Percentiles rank a stretch among this genome's conserved stretches.
These are phyloP conservation scores for Shiraia bambusicola DNA, from an alignment of 2,329 filamentous ascomycete genomes.

Conservation along the genomic window DNA sequence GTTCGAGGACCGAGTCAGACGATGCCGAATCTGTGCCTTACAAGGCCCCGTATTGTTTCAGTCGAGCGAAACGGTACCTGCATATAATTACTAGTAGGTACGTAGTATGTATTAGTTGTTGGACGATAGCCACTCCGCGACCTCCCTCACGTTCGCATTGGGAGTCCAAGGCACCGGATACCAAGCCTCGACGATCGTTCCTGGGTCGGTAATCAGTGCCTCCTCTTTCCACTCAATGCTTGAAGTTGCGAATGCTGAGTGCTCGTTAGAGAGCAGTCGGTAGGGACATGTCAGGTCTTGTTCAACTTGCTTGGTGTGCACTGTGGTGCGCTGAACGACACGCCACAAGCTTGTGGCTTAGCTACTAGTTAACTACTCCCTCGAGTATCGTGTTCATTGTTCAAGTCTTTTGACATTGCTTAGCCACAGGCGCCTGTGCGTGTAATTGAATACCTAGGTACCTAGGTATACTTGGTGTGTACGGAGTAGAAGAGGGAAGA, in stretches of 20 bases:
- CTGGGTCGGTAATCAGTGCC: slow-evolving; percentile 43
- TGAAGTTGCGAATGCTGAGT: slow-evolving; percentile 42
- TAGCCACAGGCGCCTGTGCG: slow-evolving; percentile 45
- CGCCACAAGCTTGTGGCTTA: slow-evolving; percentile 47
- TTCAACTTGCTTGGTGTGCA: slow-evolving; percentile 43
- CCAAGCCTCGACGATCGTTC: slow-evolving; percentile 45
- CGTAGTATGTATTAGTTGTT: slow-evolving; percentile 28
- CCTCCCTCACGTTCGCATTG: slow-evolving; percentile 43
- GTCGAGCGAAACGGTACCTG: slow-evolving; percentile 20
- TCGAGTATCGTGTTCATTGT: slow-evolving; percentile 48
- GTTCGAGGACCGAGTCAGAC: slow-evolving; percentile 18
- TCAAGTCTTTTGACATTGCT: slow-evolving; percentile 45
- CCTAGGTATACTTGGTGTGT: too few species aligned
- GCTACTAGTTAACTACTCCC: too few species aligned
- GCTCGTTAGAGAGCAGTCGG: slow-evolving; percentile 47
- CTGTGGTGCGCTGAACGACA: slow-evolving; percentile 44
- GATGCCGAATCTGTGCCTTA: slow-evolving; percentile 15
- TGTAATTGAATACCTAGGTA: too few species aligned
- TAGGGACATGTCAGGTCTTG: slow-evolving; percentile 44
- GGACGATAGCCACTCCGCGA: slow-evolving; percentile 38
- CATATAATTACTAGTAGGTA: too few species aligned
- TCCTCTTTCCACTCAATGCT: slow-evolving; percentile 45
- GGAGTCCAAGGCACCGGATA: slow-evolving; percentile 50
- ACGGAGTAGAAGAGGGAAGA: slow-evolving; percentile 52
- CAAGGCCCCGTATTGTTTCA: slow-evolving; percentile 24